Evolutionary conservation across 768 basidiomycete genomes (phyloP).

Genomic region (Pilatotrama ljubarskyi): DNA sequence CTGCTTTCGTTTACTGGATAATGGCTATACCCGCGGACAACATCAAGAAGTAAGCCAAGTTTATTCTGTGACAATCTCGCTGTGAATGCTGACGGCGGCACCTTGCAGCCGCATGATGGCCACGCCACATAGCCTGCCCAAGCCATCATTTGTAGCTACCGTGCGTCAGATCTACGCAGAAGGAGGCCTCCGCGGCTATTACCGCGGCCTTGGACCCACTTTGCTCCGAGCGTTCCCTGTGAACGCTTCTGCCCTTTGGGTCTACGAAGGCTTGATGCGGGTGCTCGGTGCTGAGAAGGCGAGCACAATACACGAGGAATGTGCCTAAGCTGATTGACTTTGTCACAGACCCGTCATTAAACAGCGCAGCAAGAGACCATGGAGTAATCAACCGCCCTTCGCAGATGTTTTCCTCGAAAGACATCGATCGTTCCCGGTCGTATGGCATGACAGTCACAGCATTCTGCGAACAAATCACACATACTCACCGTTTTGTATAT

Average conservation of each 20-base stretch:
- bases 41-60: conserved; percentile 66
- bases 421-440: too few species aligned
- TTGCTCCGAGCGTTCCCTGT: conserved; percentile 75
- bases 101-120: conserved; percentile 63
- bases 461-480: too few species aligned
- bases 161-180: conserved; percentile 53
- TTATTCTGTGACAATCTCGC: too few species aligned
- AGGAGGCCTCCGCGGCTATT: conserved; percentile 58
- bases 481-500: too few species aligned
- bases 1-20: conserved; percentile 63
- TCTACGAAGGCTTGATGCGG: conserved; percentile 75
- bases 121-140: conserved; percentile 38
- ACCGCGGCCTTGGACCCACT: conserved; percentile 67
- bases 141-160: conserved; percentile 50
- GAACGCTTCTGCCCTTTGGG: conserved; percentile 77
- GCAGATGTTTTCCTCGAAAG: too few species aligned
- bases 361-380: background rate
- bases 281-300: conserved; percentile 67
- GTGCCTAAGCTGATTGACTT: background rate
- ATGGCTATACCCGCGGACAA: conserved; percentile 78
- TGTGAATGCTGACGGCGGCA: background rate
- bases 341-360: conserved; percentile 45
- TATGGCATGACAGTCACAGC: too few species aligned
- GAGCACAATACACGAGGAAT: conserved; percentile 7
- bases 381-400: too few species aligned